A percentile compares a stretch with the other conserved stretches of the same genome.
Conservation (phyloP, 768 basidiomycete genomes). For the Suillus tomentosus region DNA sequence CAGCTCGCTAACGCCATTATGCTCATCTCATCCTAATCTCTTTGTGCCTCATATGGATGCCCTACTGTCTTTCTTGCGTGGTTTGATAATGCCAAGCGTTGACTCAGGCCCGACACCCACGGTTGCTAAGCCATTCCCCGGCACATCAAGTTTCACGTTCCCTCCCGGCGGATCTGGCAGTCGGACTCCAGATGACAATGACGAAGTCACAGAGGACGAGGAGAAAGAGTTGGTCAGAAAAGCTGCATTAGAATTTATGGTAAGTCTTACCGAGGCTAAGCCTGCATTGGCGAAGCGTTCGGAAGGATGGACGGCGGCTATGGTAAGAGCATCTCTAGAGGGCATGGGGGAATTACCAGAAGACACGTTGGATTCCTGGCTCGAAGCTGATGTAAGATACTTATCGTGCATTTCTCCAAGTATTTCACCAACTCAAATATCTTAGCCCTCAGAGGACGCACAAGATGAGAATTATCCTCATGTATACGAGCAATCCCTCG, state of each 20-base stretch:
- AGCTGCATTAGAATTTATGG: constrained; percentile 81
- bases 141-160: constrained; percentile 41
- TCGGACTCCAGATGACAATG: constrained; percentile 31
- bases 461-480: constrained; percentile 67
- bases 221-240: constrained; percentile 70
- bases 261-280: constrained; percentile 74
- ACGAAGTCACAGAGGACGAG: constrained; percentile 53
- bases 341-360: constrained; percentile 81
- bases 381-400: constrained; percentile 68
- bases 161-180: constrained; percentile 36
- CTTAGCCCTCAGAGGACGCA: constrained; percentile 63
- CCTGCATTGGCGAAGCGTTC: constrained; percentile 69
- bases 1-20: constrained; percentile 68
- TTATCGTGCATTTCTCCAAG: neutral
- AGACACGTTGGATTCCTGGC: constrained; percentile 59
- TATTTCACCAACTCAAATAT: constrained; percentile 8
- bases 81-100: constrained; percentile 65
- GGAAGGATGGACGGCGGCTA: constrained; percentile 67
- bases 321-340: constrained; percentile 78
- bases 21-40: constrained; percentile 64
- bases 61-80: constrained; percentile 69
- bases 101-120: constrained; percentile 58
- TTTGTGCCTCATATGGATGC: constrained; percentile 73
- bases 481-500: constrained; percentile 81
- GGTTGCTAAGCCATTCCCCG: constrained; percentile 46